Conservation (phyloP, 2,329 filamentous ascomycete species). For the Penicillium sp. region DNA sequence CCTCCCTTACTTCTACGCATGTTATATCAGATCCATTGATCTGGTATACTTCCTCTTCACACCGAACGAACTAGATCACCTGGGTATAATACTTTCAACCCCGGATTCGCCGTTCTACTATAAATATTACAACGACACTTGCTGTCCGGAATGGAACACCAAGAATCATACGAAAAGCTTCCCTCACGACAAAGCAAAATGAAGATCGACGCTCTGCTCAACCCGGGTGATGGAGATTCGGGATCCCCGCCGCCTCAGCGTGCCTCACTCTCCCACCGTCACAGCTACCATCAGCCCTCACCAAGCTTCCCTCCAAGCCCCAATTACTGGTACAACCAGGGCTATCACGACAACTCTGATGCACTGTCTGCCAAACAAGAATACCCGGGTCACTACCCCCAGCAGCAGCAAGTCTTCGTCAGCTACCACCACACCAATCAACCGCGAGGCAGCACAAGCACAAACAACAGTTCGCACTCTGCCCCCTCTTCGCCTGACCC, state of each 20-base stretch:
- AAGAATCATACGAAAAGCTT: slow-evolving; percentile 20
- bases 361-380: slow-evolving; percentile 3
- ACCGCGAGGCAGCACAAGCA: slow-evolving; percentile 8
- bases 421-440: background rate
- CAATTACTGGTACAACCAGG: slow-evolving; percentile 29
- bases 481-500: slow-evolving; percentile 35
- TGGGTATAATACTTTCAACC: background rate
- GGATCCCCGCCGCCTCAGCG: slow-evolving; percentile 22
- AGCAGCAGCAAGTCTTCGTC: background rate
- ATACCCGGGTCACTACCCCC: background rate
- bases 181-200: slow-evolving; percentile 34
- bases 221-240: slow-evolving; percentile 28
- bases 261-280: slow-evolving; percentile 12
- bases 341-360: slow-evolving; percentile 26
- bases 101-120: background rate
- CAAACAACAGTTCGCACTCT: slow-evolving; percentile 5
- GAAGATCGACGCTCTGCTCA: slow-evolving; percentile 38
- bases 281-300: slow-evolving; percentile 25
- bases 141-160: slow-evolving; percentile 15
- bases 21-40: slow-evolving; percentile 3
- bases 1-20: slow-evolving; percentile 4
- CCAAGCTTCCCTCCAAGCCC: slow-evolving; percentile 34
- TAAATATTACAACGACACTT: background rate
- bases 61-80: background rate
- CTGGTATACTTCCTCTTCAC: slow-evolving; percentile 1